Base-by-base conservation (phyloP, 768 basidiomycete genomes). In the Hortiboletus flavorubellus region DNA sequence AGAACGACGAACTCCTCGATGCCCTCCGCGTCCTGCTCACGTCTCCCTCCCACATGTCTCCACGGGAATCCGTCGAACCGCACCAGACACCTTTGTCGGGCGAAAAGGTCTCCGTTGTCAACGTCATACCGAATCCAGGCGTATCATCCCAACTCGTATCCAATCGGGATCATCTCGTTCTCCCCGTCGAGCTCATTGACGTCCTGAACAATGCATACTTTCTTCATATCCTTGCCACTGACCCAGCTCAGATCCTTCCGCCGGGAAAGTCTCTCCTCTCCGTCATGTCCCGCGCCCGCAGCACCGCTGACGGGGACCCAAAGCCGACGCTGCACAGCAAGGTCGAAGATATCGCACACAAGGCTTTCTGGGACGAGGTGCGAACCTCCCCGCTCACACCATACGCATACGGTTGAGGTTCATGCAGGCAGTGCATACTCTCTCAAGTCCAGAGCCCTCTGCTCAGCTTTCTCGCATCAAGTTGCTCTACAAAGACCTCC, bases 331-430 rank as follows among this genome's bases (percentile, higher is more conserved):
- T 80, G 39, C 80, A 82, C 12, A 76, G 78, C 54, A 75, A 78
- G 54, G 80, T 82, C 7, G 72, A 70, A 41, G 72, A 73, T 52
- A 56, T 76, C 8, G 78, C 81, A 12, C 84, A 87, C 65, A 74
- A 72, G 46, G 87, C 85, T 5, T 91, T 91, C 66, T 91, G 88
- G 88, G 81, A 84, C 40, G 80, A 87, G 77, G 88, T 89, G 61
- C 64, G 78, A 61, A 39, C 61, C 51, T 44, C 39, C 5, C 54
- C 54, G 40, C 49, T 59, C 45, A 11, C 47, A 46, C 41, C 33
- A 51, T 53, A 41, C 9, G 45, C 40, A 31, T 45, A 48, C 15
- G 42, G 42, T 63, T 74, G 59, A 70, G 55, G 48, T 62, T 55
- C 46, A 41, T 30, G 38, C 62, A 90, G 88, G 87, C 81, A 2